Evolutionary conservation across 2,329 filamentous ascomycete species (phyloP), one percentile per base, ranked within the genome.

Genomic region (Pyrenophora graminea): DNA sequence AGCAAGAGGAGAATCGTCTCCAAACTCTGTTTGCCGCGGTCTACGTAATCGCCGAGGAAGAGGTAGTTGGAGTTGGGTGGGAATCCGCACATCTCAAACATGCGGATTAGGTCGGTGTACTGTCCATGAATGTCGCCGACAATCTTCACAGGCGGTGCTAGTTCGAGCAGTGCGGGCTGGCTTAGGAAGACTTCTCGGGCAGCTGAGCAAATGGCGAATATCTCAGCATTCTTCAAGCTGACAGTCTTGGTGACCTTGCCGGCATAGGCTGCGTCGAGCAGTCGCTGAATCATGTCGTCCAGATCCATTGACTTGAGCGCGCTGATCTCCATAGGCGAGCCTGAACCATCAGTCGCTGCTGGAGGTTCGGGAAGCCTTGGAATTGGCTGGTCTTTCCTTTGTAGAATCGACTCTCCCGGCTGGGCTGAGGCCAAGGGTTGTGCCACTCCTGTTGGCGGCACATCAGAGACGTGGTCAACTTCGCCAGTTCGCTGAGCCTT

Each of bases 41-140:
- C 94, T 69, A 99, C 94, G 71, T 99, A 99, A 75, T 99, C 94
- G 65, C 94, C 94, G 43, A 99, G 89, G 84, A 99, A 99, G 67
- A 99, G 90, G 79, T 97, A 99, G 82, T 99, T 99, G 71, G 94
- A 92, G 79, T 97, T 92, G 12, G 94, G 94, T 13, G 93, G 93
- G 68, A 97, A 97, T 4, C 93, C 93, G 70, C 93, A 97, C 92
- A 97, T 97, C 74, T 97, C 93, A 68, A 97, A 97, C 83, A 97
- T 90, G 58, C 93, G 87, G 67, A 97, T 95, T 44, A 97, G 79
- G 74, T 97, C 93, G 9, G 91, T 96, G 73, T 96, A 97, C 74
- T 97, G 93, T 43, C 93, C 93, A 71, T 97, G 93, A 12, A 97
- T 91, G 71, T 97, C 93, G 43, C 93, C 93, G 23, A 97, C 94